Percentiles rank a stretch among this genome's conserved stretches.
phyloP scores from a whole-genome alignment of 495 filamentous ascomycete genomes.

The Immersiella caudata region DNA sequence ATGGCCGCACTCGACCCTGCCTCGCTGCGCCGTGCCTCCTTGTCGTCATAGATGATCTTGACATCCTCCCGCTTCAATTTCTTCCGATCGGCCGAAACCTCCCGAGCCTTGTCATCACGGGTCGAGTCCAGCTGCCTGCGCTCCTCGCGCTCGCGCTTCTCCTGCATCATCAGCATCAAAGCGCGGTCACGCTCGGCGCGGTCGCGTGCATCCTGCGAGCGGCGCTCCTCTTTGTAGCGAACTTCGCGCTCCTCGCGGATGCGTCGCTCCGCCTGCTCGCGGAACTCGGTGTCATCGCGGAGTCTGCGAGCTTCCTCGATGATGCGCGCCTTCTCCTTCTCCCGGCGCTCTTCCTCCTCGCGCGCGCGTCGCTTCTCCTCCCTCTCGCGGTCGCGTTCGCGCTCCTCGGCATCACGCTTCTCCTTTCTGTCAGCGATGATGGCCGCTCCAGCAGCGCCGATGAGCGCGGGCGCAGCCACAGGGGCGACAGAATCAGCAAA shows the following conservation, averaged over 20 bases:
- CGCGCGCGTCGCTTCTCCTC: constrained; percentile 23
- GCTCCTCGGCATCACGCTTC: constrained; percentile 38
- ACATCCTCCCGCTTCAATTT: constrained; percentile 28
- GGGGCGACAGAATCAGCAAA: constrained; percentile 11
- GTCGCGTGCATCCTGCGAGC: constrained; percentile 27
- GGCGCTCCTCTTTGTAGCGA: constrained; percentile 32
- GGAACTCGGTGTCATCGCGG: constrained; percentile 17
- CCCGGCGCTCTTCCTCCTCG: constrained; percentile 23
- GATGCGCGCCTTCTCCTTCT: constrained; percentile 15
- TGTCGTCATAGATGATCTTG: constrained; percentile 31
- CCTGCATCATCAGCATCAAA: constrained; percentile 2
- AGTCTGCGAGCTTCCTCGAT: constrained; percentile 18
- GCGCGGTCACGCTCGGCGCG: constrained; percentile 26
- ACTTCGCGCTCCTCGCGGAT: constrained; percentile 33
- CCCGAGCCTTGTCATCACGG: constrained; percentile 30
- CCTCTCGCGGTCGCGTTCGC: constrained; percentile 10
- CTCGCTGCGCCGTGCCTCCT: constrained; percentile 33
- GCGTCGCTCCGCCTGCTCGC: constrained; percentile 29
- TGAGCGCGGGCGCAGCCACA: constrained; percentile 18
- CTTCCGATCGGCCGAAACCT: constrained; percentile 26
- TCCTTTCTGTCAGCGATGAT: constrained; percentile 16
- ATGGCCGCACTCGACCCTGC: not conserved
- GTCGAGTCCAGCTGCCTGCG: constrained; percentile 30
- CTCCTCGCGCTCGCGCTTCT: constrained; percentile 33
- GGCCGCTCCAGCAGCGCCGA: constrained; percentile 18